phyloP scores from a whole-genome alignment of 2,329 filamentous ascomycete genomes.

The Ceratocystis smalleyi region DNA sequence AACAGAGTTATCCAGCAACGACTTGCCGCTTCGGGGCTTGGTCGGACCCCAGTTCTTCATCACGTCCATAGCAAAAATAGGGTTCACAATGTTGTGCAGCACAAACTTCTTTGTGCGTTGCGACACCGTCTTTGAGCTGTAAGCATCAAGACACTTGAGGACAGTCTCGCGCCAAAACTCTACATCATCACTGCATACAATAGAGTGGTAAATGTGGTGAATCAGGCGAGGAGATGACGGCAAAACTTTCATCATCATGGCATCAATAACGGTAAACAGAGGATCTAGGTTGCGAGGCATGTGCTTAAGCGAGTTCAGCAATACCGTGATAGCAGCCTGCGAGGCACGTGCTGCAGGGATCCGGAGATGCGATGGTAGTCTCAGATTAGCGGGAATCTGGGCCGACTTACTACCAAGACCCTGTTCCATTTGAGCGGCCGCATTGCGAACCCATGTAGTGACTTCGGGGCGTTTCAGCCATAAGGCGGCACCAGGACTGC shows the following conservation, averaged over 20 bases:
- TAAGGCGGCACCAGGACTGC: conserved; percentile 44
- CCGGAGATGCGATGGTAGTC: conserved; percentile 54
- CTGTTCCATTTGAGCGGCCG: conserved; percentile 66
- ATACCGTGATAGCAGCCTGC: conserved; percentile 74
- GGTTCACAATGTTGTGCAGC: conserved; percentile 84
- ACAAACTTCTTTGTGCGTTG: conserved; percentile 90
- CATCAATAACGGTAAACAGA: conserved; percentile 70
- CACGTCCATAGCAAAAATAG: conserved; percentile 90
- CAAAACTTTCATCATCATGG: conserved; percentile 68
- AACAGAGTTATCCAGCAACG: conserved; percentile 69
- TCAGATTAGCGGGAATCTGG: conserved; percentile 49
- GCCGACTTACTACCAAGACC: conserved; percentile 12
- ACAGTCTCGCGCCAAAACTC: conserved; percentile 75
- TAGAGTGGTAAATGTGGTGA: conserved; percentile 66
- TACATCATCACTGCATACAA: conserved; percentile 70
- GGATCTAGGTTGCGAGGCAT: conserved; percentile 65
- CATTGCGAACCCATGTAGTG: conserved; percentile 43
- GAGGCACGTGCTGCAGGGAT: conserved; percentile 50
- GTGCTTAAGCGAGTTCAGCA: conserved; percentile 63
- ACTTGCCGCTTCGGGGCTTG: conserved; percentile 38
- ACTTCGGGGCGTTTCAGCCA: conserved; percentile 58
- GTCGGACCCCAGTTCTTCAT: conserved; percentile 58
- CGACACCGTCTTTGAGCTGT: conserved; percentile 59
- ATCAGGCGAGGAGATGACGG: conserved; percentile 61
- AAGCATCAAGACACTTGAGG: conserved; percentile 74